A percentile compares a stretch with the other conserved stretches of the same genome.
Conservation (phyloP, 2,329 filamentous ascomycete genomes). For the Fonsecaea nubica region DNA sequence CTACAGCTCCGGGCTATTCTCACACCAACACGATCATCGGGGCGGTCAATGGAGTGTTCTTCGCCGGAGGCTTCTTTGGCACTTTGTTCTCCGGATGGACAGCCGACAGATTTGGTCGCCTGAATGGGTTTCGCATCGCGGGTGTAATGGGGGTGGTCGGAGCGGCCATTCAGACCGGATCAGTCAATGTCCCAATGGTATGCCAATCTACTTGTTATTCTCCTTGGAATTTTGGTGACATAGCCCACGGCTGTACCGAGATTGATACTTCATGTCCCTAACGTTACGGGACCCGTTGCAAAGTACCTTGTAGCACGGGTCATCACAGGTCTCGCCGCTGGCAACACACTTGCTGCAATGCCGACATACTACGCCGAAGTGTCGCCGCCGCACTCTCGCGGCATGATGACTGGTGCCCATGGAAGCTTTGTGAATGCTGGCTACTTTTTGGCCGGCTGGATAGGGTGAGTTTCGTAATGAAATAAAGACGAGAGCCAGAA, state of each 20-base stretch:
- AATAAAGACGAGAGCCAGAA: too few relatives aligned
- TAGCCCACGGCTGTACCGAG: too few relatives aligned
- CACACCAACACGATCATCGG: constrained; percentile 52
- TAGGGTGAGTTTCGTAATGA: constrained; percentile 43
- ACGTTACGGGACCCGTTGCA: too few relatives aligned
- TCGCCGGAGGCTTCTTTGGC: constrained; percentile 49
- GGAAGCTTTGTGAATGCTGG: constrained; percentile 48
- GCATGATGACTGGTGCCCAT: constrained; percentile 44
- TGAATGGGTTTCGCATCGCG: constrained; percentile 33
- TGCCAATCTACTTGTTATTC: neutral
- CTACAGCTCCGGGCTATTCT: constrained; percentile 46
- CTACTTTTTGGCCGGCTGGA: constrained; percentile 50
- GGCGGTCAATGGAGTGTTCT: constrained; percentile 53
- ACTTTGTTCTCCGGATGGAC: constrained; percentile 48
- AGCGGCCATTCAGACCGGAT: constrained; percentile 4
- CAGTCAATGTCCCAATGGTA: constrained; percentile 8
- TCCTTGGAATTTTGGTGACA: too few relatives aligned
- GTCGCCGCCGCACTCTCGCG: constrained; percentile 41
- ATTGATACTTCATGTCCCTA: too few relatives aligned
- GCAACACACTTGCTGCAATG: constrained; percentile 18
- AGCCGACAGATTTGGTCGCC: constrained; percentile 47
- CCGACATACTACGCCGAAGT: constrained; percentile 42
- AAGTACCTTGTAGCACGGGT: constrained; percentile 25
- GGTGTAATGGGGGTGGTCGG: constrained; percentile 1
- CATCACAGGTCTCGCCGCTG: constrained; percentile 21